These are phyloP conservation scores for Solanum chiquidenum DNA, from an alignment of 257 asterid genomes.

Conservation along the genomic window DNA sequence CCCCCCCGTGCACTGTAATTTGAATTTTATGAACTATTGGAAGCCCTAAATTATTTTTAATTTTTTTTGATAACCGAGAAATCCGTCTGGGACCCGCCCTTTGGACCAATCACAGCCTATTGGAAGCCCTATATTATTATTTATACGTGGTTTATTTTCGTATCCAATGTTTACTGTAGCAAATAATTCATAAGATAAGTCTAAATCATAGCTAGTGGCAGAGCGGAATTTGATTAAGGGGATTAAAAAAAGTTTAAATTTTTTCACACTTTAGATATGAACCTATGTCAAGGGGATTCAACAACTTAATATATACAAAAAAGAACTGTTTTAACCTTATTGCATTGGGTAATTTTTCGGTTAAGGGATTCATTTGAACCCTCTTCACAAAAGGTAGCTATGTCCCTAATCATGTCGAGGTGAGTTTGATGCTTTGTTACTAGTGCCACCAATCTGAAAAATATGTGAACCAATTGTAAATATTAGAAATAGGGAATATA, in stretches of 20 bases:
- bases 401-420: background rate
- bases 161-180: background rate
- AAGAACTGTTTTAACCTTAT: background rate
- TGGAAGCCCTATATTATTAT: background rate
- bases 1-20: background rate
- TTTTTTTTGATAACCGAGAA: too few relatives aligned
- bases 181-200: background rate
- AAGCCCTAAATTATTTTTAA: too few relatives aligned
- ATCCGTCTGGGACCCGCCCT: too few relatives aligned
- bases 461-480: background rate
- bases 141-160: background rate
- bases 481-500: background rate
- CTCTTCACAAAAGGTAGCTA: background rate
- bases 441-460: background rate
- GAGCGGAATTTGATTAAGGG: background rate
- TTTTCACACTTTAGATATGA: background rate
- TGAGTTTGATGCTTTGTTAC: background rate
- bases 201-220: background rate
- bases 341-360: background rate
- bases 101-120: too few relatives aligned
- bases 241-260: background rate
- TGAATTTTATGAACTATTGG: background rate
- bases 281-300: background rate
- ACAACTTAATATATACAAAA: background rate
- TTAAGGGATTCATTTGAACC: background rate